Base-by-base conservation (phyloP, 768 basidiomycete species). In the Daedaleopsis sinensis region DNA sequence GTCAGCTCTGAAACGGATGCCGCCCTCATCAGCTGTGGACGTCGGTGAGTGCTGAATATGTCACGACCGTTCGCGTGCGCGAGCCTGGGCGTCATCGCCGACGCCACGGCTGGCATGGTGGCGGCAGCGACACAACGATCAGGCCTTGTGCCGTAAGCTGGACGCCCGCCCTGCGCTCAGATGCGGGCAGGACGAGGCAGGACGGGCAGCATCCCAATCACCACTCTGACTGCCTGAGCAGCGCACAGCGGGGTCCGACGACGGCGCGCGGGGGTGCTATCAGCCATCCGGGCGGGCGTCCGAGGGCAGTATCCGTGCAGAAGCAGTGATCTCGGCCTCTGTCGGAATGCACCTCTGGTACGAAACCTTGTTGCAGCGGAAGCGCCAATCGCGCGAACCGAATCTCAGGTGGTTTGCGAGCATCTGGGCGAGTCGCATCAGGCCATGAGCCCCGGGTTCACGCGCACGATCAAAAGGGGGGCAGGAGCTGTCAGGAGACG, bases 51-150 rank as follows among this genome's bases (percentile, higher is more conserved):
- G 19, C 59, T n/a, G 4, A 3, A 7, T 3, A 36, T 50, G 32
- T 38, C 38, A n/a, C 23, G 38, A 38, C 36, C 21, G 42, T 10
- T 38, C 44, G 15, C 19, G 55, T 36, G 16, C 47, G 23, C 49
- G 35, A 12, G 12, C 37, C 55, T 51, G 38, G 49, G 51, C 19
- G 55, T 32, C 50, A 47, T 9, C 32, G 50, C 27, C 50, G 51
- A 62, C 61, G 61, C 61, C 61, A 62, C 61, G 61, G 52, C 48
- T 47, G 52, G 27, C 43, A 32, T 63, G 54, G 62, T 63, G 66
- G 62, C 66, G 58, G 56, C 52, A 54, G 54, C 66, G 66, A 64
- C 66, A 67, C 66, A 67, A 67, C 43, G 66, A 58, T 67, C 66
- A 61, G 43, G 57, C n/a, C 65, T 38, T 67, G 35, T 67, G 66